Evolutionary conservation across 176 grass and related monocot species (phyloP), one percentile per base, ranked within the genome.

Genomic region (Musa schizocarpa): DNA sequence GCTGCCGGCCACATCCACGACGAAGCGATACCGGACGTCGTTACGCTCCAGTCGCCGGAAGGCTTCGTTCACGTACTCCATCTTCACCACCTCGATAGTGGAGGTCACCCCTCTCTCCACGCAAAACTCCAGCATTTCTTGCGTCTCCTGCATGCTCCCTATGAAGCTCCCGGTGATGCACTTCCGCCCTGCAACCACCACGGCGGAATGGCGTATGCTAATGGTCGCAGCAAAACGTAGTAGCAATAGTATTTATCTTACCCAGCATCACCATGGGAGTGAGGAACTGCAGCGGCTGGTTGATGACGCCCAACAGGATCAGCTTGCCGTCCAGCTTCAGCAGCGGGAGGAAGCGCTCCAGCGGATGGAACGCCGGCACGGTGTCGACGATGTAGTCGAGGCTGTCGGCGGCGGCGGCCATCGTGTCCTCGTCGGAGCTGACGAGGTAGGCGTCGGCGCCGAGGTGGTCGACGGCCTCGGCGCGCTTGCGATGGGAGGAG

Each of bases 371-470:
- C 21, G 23, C 95, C 13, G 95, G 95, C 54, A 99, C 83, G 2
- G 95, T 99, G 87, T 99, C 86, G 80, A 99, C 92, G 81, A 99
- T 91, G 86, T 99, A 99, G 79, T 99, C 95, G 11, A 99, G 80
- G 9, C 82, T 84, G 78, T 91, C 88, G 10, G 51, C 74, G 9
- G 76, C 85, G 8, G 90, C 71, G 1, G 53, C 88, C 86, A 99
- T 92, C 23, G 83, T 73, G 11, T 49, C 82, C 23, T 21, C 66
- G 74, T 94, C 90, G 53, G 95, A 88, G 84, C 90, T 99, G 22
- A 99, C 59, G 0, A 94, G 84, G 79, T 99, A 99, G 0, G 82
- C 95, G 77, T 94, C 95, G 5, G 95, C 95, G 64, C 95, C 88
- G 25, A 99, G 90, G 76, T 99, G 73, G 65, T 94, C 90, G 69